These are phyloP conservation scores for Microascus cirrosus DNA, from an alignment of 2,329 filamentous ascomycete species.

Conservation along the genomic window DNA sequence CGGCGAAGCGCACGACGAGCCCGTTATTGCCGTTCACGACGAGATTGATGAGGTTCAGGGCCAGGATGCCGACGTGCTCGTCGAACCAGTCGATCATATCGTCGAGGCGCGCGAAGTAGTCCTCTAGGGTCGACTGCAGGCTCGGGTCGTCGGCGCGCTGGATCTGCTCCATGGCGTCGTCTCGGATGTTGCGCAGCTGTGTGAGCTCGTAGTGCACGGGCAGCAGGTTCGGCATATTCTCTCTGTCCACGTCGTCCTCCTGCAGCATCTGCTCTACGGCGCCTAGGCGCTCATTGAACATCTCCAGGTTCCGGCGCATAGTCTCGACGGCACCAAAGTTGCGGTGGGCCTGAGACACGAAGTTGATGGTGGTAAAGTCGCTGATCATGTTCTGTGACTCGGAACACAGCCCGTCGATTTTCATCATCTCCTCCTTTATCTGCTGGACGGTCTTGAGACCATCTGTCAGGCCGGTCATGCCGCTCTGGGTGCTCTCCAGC, in stretches of 20 bases:
- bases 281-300: conserved; percentile 67
- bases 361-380: conserved; percentile 88
- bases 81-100: conserved; percentile 90
- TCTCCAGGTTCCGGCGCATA: conserved; percentile 85
- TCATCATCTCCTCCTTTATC: conserved; percentile 98
- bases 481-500: conserved; percentile 85
- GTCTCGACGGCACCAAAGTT: conserved; percentile 91
- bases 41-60: conserved; percentile 79
- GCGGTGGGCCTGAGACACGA: conserved; percentile 85
- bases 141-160: conserved; percentile 61
- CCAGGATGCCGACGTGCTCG: conserved; percentile 81
- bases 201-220: conserved; percentile 87
- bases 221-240: conserved; percentile 86
- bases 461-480: conserved; percentile 80
- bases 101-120: conserved; percentile 82
- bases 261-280: conserved; percentile 67
- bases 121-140: conserved; percentile 71
- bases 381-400: conserved; percentile 96
- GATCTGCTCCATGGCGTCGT: conserved; percentile 96
- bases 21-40: conserved; percentile 80
- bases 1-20: conserved; percentile 79
- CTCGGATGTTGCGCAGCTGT: conserved; percentile 81
- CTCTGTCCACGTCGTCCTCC: conserved; percentile 74
- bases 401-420: conserved; percentile 93
- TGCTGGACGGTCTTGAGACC: conserved; percentile 84